Percentiles rank a stretch among this genome's conserved stretches.
Conservation (phyloP, 352 stramenopile species). For the Hyaloperonospora brassicae region DNA sequence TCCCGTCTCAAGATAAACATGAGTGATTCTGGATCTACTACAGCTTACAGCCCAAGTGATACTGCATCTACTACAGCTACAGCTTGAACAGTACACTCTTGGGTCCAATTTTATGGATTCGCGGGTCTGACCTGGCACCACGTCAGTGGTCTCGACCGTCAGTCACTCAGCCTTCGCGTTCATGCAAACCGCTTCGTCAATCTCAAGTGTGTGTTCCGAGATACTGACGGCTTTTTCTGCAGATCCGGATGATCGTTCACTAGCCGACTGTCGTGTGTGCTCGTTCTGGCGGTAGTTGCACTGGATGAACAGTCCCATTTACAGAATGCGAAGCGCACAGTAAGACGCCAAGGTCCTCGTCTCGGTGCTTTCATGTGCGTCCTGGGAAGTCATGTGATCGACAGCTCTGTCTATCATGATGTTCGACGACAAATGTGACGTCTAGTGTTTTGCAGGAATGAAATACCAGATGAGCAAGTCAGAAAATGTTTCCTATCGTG, state of each 20-base stretch:
- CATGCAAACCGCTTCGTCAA: slow-evolving; percentile 27
- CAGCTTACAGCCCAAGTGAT: no score
- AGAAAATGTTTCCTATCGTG: no score
- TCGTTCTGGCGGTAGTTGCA: background rate
- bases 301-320: slow-evolving; percentile 5
- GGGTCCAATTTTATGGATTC: slow-evolving; percentile 14
- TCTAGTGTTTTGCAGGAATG: no score
- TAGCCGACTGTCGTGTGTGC: no score
- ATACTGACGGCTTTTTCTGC: slow-evolving; percentile 4
- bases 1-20: slow-evolving; percentile 55
- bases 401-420: slow-evolving; percentile 53
- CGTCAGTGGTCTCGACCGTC: slow-evolving; percentile 8
- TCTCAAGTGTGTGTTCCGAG: slow-evolving; percentile 19
- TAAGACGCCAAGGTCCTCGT: background rate
- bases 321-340: slow-evolving; percentile 1
- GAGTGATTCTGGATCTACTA: slow-evolving; percentile 37
- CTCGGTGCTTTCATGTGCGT: slow-evolving; percentile 28
- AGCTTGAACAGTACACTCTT: slow-evolving; percentile 20
- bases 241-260: background rate
- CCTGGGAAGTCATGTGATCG: slow-evolving; percentile 36
- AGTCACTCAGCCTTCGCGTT: slow-evolving; percentile 13
- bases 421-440: slow-evolving; percentile 41
- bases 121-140: slow-evolving; percentile 8
- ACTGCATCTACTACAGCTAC: no score
- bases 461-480: no score